phyloP scores from a whole-genome alignment of 2,329 filamentous ascomycete species.

The Trichoderma guizhouense region DNA sequence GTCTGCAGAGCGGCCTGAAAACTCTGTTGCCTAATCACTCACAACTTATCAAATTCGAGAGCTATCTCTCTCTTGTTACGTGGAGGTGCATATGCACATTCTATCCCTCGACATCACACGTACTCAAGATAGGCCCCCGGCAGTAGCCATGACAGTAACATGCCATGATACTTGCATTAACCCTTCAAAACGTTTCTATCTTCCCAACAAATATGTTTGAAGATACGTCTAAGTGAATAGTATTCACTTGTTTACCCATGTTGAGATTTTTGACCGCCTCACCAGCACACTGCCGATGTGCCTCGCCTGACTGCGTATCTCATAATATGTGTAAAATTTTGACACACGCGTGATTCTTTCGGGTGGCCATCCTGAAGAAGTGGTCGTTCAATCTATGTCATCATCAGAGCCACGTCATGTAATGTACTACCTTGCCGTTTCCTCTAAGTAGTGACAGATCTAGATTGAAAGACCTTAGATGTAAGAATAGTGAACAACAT shows the following conservation, averaged over 20 bases:
- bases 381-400: neutral
- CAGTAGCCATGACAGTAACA: neutral
- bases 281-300: neutral
- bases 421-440: neutral
- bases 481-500: neutral
- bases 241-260: neutral
- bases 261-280: neutral
- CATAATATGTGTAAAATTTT: neutral
- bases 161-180: neutral
- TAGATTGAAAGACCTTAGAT: neutral
- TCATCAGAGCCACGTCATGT: neutral
- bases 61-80: neutral
- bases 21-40: neutral
- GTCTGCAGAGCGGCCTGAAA: neutral
- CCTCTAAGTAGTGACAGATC: neutral
- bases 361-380: rapidly evolving
- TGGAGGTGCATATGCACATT: neutral
- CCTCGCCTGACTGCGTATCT: neutral
- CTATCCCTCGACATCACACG: neutral
- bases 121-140: neutral
- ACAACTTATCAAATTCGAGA: neutral
- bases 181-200: neutral
- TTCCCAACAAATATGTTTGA: neutral
- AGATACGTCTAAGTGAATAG: neutral
- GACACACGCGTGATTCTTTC: rapidly evolving